phyloP scores from a whole-genome alignment of 202 grass and related monocot genomes.

The Saccharum hybrid region DNA sequence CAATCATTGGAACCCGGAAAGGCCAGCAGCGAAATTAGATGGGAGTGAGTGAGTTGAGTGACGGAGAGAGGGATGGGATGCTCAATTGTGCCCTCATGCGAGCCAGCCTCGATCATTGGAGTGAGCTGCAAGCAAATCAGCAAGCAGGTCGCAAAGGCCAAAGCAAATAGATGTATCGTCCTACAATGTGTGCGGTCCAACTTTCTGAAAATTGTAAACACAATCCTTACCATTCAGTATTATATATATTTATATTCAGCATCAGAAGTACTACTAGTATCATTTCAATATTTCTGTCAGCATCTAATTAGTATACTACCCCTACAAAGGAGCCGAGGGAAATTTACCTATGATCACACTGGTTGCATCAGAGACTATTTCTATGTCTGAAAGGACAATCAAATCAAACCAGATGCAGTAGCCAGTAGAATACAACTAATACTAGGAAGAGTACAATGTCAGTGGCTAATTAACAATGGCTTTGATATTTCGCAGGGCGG shows the following conservation, averaged over 20 bases:
- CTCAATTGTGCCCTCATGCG: not conserved
- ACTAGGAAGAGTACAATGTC: not conserved
- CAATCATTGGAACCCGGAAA: slow-evolving; percentile 62
- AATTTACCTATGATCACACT: not conserved
- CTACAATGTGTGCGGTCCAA: not conserved
- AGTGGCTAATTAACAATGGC: slow-evolving; percentile 3
- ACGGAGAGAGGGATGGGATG: not conserved
- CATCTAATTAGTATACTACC: not conserved
- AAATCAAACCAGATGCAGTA: not conserved
- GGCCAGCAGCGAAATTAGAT: slow-evolving; percentile 49
- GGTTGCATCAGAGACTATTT: slow-evolving; percentile 9
- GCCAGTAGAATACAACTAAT: not conserved
- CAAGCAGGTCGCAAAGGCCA: not conserved
- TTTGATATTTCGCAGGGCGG: slow-evolving; percentile 22
- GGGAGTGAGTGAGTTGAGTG: slow-evolving; percentile 8
- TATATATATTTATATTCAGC: not conserved
- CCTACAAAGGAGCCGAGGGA: not conserved
- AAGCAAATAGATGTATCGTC: not conserved
- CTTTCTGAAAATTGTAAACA: not conserved
- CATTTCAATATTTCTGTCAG: slow-evolving; percentile 1
- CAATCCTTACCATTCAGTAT: not conserved
- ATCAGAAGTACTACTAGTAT: not conserved
- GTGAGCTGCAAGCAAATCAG: slow-evolving; percentile 55
- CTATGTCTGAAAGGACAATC: slow-evolving; percentile 13
- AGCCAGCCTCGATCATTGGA: slow-evolving; percentile 18